Evolutionary conservation across 306 rosid species (phyloP).

Genomic region (Cajanus cajan): DNA sequence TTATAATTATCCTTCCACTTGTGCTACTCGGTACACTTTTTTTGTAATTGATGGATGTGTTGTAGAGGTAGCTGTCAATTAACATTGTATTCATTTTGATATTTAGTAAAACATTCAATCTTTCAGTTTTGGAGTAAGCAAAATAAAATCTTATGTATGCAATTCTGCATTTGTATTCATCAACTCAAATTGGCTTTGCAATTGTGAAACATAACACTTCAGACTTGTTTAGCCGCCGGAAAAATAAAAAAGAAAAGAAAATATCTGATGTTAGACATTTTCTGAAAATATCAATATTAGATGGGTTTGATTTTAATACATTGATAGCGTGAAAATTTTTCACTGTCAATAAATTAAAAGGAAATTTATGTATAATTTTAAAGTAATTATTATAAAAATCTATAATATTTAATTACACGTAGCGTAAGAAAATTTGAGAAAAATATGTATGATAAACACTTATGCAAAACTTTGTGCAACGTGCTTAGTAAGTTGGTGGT

Average conservation of each 20-base stretch:
- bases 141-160: slow-evolving; percentile 2
- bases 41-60: slow-evolving; percentile 31
- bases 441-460: no score
- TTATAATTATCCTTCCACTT: slow-evolving; percentile 27
- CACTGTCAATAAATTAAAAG: not conserved
- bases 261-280: not conserved
- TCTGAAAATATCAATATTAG: not conserved
- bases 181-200: not conserved
- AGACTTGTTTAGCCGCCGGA: not conserved
- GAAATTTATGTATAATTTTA: not conserved
- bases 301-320: not conserved
- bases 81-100: slow-evolving; percentile 31
- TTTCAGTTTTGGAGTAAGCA: slow-evolving; percentile 35
- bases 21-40: slow-evolving; percentile 28
- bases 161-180: slow-evolving; percentile 12
- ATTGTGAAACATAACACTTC: not conserved
- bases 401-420: no score
- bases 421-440: no score
- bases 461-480: no score
- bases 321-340: not conserved
- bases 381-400: not conserved
- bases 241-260: not conserved
- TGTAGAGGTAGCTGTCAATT: slow-evolving; percentile 33
- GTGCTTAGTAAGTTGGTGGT: no score
- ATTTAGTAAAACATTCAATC: slow-evolving; percentile 22